Percentiles rank a stretch among this genome's conserved stretches.
Conservation (phyloP, 2,329 filamentous ascomycete genomes). For the Aspergillus ustus region DNA sequence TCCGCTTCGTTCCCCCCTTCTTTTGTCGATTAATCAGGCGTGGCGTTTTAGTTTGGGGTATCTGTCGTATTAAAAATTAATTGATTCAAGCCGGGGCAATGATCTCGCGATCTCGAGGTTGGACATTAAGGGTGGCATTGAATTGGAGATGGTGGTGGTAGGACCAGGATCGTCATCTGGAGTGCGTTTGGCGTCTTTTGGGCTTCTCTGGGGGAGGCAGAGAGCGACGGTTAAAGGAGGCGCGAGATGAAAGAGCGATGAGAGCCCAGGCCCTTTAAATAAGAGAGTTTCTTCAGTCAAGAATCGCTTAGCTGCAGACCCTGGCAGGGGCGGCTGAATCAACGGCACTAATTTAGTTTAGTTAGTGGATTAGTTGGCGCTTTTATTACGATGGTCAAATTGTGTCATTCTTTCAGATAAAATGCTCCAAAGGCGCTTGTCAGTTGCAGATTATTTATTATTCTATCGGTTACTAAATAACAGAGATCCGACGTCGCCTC, state of each 20-base stretch:
- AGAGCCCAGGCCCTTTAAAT: neutral
- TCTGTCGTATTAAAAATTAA: neutral
- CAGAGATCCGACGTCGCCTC: slow-evolving; percentile 9
- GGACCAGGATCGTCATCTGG: neutral
- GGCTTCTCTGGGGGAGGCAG: neutral
- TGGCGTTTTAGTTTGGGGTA: neutral
- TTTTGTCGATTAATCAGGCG: neutral
- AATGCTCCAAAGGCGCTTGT: neutral
- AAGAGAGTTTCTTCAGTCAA: neutral
- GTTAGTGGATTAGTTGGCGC: neutral
- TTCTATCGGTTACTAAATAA: slow-evolving; percentile 16
- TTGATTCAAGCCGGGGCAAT: neutral
- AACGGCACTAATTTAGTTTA: slow-evolving; percentile 9
- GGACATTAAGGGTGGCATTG: neutral
- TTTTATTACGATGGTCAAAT: neutral
- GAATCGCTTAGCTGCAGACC: slow-evolving; percentile 14
- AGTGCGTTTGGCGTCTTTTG: neutral
- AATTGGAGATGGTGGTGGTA: neutral
- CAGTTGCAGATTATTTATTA: slow-evolving; percentile 16
- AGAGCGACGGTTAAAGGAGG: neutral
- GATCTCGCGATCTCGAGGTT: neutral
- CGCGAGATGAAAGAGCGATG: neutral
- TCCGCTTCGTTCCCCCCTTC: neutral
- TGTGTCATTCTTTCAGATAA: too few species aligned
- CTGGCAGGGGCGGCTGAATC: neutral